Evolutionary conservation across 1,284 basidiomycete genomes (phyloP).

Genomic region (Papiliotrema flavescens): DNA sequence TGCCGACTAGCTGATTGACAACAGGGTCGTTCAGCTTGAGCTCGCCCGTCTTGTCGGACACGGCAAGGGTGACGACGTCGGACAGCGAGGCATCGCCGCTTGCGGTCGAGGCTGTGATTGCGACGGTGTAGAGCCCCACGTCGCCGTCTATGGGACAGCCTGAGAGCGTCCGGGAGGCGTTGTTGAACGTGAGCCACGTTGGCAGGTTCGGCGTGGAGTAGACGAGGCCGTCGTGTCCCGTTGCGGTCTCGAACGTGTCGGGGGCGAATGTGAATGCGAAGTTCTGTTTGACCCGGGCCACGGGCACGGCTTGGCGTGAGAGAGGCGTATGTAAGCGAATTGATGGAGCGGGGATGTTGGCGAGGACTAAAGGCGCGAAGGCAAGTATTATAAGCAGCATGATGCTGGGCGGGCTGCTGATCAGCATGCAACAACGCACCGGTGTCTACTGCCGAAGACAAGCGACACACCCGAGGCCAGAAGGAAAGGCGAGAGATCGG

Average conservation of each 20-base stretch:
- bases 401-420: neutral
- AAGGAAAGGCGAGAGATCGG: neutral
- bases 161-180: slow-evolving; percentile 15
- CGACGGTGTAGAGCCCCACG: slow-evolving; percentile 21
- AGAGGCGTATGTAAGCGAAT: slow-evolving; percentile 37
- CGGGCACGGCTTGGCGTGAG: slow-evolving; percentile 43
- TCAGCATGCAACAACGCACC: neutral
- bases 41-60: slow-evolving; percentile 9
- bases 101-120: slow-evolving; percentile 48
- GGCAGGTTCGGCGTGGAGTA: slow-evolving; percentile 47
- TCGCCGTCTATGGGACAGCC: slow-evolving; percentile 23
- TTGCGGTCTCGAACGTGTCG: slow-evolving; percentile 37
- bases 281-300: slow-evolving; percentile 35
- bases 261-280: slow-evolving; percentile 43
- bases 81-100: slow-evolving; percentile 40
- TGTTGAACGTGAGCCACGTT: slow-evolving; percentile 46
- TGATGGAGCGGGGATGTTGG: neutral
- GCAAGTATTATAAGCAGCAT: neutral
- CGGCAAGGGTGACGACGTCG: slow-evolving; percentile 13
- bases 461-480: neutral
- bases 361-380: neutral
- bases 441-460: no score
- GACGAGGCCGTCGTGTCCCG: slow-evolving; percentile 26
- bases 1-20: slow-evolving; percentile 12
- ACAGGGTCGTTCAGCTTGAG: slow-evolving; percentile 15